Evolutionary conservation across 306 rosid genomes (phyloP), one percentile per base, ranked within the genome.

Genomic region (Lathyrus aphaca): DNA sequence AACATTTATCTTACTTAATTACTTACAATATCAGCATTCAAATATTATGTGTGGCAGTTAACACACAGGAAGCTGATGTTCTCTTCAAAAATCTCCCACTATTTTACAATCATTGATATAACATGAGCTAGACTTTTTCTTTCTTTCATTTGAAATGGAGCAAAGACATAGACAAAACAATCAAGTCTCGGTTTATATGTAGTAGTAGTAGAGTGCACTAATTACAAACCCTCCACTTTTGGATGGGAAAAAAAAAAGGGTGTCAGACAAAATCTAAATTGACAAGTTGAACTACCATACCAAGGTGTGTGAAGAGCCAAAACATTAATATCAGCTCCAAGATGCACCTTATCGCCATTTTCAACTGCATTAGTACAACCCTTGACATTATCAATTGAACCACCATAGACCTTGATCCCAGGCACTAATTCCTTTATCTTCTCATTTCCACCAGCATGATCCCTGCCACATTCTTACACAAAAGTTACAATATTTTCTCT

Each of bases 361-460:
- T 90, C 96, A 66, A 90, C 85, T 79, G 66, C 53, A 69, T 93
- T 74, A 32, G 98, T 90, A 81, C 98, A 93, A 30, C 98, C 97
- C 79, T 82, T 81, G 45, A 93, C 96, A 16, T 90, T 88, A 81
- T 93, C 98, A 23, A 88, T 12, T 8, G 91, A 90, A 44, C 98
- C 98, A 16, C 97, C 98, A 37, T 88, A 90, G 5, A 93, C 94
- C 84, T 82, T 90, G 70, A 93, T 81, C 17, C 90, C 96, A 25
- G 97, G 96, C 42, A 90, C 92, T 76, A 93, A 64, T 70, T 82
- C 75, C 86, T 86, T 93, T 12, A 93, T 85, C 84, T 84, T 80
- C 16, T 93, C 97, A 50, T 93, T 93, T 29, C 98, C 97, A 27
- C 97, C 97, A 37, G 98, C 91, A 67, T 90, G 98, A 72, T 92